A percentile compares a stretch with the other conserved stretches of the same genome.
Evolutionary conservation across 1,139 yeast species (phyloP).

Genomic region (Debaryomyces subglobosus): DNA sequence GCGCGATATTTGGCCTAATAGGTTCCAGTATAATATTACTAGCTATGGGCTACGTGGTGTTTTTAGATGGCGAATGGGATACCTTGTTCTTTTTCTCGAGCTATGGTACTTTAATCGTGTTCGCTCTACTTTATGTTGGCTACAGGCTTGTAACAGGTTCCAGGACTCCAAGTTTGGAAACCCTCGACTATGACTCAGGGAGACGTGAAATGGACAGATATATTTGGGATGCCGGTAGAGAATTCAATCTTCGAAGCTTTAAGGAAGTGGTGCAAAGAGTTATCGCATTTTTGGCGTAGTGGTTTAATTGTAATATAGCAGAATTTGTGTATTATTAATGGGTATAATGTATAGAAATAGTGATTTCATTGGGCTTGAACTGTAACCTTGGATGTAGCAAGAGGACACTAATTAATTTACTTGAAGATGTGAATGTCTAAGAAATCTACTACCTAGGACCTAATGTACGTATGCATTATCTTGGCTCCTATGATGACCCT

Average conservation of each 20-base stretch:
- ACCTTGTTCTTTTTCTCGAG: slow-evolving; percentile 65
- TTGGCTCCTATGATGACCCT: neutral
- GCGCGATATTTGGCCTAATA: slow-evolving; percentile 67
- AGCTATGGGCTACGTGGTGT: slow-evolving; percentile 72
- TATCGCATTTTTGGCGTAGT: slow-evolving; percentile 39
- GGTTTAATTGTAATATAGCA: slow-evolving; percentile 3
- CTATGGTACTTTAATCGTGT: slow-evolving; percentile 65
- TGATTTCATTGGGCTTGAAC: neutral
- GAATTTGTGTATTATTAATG: neutral
- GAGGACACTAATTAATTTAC: no score
- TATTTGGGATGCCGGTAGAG: slow-evolving; percentile 69
- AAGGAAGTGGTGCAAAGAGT: slow-evolving; percentile 42
- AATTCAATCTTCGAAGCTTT: slow-evolving; percentile 38
- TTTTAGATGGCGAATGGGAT: slow-evolving; percentile 63
- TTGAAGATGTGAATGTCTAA: no score
- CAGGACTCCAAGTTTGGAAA: slow-evolving; percentile 60
- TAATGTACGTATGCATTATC: neutral
- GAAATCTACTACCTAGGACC: neutral
- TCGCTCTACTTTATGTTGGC: slow-evolving; percentile 53
- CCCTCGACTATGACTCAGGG: slow-evolving; percentile 77
- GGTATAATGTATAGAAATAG: neutral
- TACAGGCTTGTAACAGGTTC: slow-evolving; percentile 62
- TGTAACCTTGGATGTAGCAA: no score
- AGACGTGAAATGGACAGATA: slow-evolving; percentile 72
- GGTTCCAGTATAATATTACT: slow-evolving; percentile 59